Conservation (phyloP, 176 grass and related monocot genomes). For the Cymbopogon citratus region DNA sequence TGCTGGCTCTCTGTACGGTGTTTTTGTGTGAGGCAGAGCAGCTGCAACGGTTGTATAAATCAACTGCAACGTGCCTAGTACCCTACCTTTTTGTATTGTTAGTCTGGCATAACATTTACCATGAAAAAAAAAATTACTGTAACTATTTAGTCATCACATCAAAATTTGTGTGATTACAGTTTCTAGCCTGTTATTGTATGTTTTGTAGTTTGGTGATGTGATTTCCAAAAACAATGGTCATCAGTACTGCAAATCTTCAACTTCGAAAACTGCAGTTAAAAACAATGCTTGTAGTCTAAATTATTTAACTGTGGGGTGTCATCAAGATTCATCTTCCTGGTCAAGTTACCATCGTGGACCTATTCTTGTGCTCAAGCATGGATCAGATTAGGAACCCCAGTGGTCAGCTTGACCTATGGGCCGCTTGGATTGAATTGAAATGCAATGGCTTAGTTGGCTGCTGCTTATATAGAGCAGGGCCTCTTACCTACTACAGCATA, state of each 20-base stretch:
- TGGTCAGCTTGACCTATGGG: no score
- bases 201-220: neutral
- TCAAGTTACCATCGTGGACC: neutral
- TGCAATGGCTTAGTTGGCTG: no score
- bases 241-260: neutral
- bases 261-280: neutral
- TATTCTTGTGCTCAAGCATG: neutral
- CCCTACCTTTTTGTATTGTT: no score
- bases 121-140: neutral
- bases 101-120: neutral
- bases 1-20: no score
- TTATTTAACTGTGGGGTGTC: neutral
- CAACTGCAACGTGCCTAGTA: no score
- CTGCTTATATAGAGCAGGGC: no score
- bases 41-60: no score
- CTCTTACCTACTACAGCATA: no score
- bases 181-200: neutral
- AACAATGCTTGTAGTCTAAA: neutral
- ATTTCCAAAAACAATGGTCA: neutral
- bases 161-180: neutral
- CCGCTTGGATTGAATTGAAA: no score
- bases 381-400: no score
- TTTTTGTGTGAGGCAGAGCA: no score
- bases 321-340: neutral
- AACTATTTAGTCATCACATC: neutral